Conservation (phyloP, 1,284 basidiomycete species). For the Cutaneotrichosporon cavernicola region DNA sequence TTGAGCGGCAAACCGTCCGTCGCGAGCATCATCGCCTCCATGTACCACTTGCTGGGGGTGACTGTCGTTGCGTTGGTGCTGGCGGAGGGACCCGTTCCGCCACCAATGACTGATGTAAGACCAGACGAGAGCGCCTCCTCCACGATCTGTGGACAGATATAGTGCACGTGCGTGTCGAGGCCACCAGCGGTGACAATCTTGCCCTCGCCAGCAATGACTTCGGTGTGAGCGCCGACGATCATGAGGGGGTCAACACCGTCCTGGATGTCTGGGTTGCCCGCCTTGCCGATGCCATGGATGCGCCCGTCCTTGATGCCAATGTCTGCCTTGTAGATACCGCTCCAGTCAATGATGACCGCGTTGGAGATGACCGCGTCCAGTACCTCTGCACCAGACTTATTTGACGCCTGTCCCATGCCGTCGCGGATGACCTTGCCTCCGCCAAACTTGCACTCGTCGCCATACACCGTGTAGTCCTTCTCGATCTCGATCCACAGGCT, state of each 20-base stretch:
- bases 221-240: slow-evolving; percentile 81
- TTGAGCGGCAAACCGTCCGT: slow-evolving; percentile 89
- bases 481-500: slow-evolving; percentile 91
- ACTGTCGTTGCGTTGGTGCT: slow-evolving; percentile 94
- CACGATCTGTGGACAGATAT: slow-evolving; percentile 88
- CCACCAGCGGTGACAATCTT: slow-evolving; percentile 91
- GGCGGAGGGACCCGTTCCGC: slow-evolving; percentile 88
- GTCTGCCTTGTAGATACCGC: slow-evolving; percentile 98
- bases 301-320: slow-evolving; percentile 84
- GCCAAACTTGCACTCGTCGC: slow-evolving; percentile 97
- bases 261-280: slow-evolving; percentile 96
- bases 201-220: slow-evolving; percentile 87
- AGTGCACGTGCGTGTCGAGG: slow-evolving; percentile 88
- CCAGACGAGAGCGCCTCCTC: slow-evolving; percentile 59
- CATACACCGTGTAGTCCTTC: slow-evolving; percentile 65
- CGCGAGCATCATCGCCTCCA: slow-evolving; percentile 81
- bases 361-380: slow-evolving; percentile 95
- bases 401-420: slow-evolving; percentile 91
- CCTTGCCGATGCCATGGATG: slow-evolving; percentile 90
- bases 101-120: slow-evolving; percentile 85
- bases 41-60: slow-evolving; percentile 82
- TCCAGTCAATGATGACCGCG: slow-evolving; percentile 91
- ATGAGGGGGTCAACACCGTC: slow-evolving; percentile 71
- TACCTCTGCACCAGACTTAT: slow-evolving; percentile 64
- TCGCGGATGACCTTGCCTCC: slow-evolving; percentile 94